Evolutionary conservation across 2,329 filamentous ascomycete species (phyloP).

Genomic region (Nemania diffusa): DNA sequence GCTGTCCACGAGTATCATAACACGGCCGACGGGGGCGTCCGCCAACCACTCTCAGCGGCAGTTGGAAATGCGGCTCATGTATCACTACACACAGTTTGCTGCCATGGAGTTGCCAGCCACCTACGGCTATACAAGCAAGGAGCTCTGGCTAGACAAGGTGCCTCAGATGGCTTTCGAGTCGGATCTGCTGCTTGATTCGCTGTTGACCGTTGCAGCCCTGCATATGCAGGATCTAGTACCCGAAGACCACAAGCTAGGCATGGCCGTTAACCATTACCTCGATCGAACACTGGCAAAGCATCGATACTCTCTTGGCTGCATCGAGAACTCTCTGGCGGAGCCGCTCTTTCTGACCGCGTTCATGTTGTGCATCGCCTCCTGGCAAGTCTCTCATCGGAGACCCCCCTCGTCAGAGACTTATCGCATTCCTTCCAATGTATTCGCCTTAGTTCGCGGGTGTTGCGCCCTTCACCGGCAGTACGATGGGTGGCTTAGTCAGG

Average conservation of each 20-base stretch:
- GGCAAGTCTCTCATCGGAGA: slow-evolving; percentile 26
- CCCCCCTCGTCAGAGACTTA: slow-evolving; percentile 21
- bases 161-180: slow-evolving; percentile 33
- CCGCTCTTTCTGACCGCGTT: slow-evolving; percentile 31
- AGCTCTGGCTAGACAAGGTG: slow-evolving; percentile 33
- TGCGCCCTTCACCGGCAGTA: slow-evolving; percentile 30
- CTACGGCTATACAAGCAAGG: slow-evolving; percentile 29
- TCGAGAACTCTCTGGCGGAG: slow-evolving; percentile 18
- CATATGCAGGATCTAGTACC: slow-evolving; percentile 33
- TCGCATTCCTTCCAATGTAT: slow-evolving; percentile 24
- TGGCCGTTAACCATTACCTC: slow-evolving; percentile 27
- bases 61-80: slow-evolving; percentile 33
- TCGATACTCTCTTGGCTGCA: slow-evolving; percentile 22
- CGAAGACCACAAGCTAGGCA: slow-evolving; percentile 16
- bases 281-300: slow-evolving; percentile 31
- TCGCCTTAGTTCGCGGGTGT: slow-evolving; percentile 31
- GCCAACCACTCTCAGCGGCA: slow-evolving; percentile 16
- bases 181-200: slow-evolving; percentile 30
- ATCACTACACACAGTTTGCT: slow-evolving; percentile 29
- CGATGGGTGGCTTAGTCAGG: slow-evolving; percentile 23
- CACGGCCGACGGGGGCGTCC: slow-evolving; percentile 23
- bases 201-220: slow-evolving; percentile 29
- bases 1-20: slow-evolving; percentile 1
- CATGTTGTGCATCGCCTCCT: slow-evolving; percentile 32
- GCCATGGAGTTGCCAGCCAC: slow-evolving; percentile 30